Conservation (phyloP, 441 rosid genomes). For the Gossypium schwendimanii region DNA sequence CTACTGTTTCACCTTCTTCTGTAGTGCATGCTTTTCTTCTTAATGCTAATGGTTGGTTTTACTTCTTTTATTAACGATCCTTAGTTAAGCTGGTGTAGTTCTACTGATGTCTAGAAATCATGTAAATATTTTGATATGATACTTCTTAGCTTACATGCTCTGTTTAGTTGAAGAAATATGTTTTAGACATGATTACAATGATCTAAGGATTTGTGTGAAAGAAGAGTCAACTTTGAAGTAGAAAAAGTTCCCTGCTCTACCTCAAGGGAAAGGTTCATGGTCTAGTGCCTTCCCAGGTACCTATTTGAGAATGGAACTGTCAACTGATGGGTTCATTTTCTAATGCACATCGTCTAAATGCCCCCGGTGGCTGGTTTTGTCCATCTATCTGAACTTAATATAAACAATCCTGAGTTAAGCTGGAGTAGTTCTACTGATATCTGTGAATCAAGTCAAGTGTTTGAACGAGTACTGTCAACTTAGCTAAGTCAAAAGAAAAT, state of each 20-base stretch:
- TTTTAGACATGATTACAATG: background rate
- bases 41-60: background rate
- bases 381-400: background rate
- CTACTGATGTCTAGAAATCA: background rate
- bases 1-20: background rate
- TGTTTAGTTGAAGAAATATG: background rate
- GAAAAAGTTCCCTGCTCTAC: background rate
- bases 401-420: background rate
- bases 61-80: background rate
- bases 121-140: background rate
- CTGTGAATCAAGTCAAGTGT: background rate
- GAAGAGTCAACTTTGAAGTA: background rate
- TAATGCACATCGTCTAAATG: background rate
- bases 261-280: background rate
- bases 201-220: background rate
- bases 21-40: background rate
- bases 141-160: background rate
- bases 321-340: background rate
- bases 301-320: background rate
- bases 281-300: background rate
- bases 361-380: background rate
- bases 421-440: background rate
- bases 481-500: background rate
- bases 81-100: background rate
- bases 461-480: background rate